Evolutionary conservation across 345 rosid genomes (phyloP).

Genomic region (Syzygium aqueum): DNA sequence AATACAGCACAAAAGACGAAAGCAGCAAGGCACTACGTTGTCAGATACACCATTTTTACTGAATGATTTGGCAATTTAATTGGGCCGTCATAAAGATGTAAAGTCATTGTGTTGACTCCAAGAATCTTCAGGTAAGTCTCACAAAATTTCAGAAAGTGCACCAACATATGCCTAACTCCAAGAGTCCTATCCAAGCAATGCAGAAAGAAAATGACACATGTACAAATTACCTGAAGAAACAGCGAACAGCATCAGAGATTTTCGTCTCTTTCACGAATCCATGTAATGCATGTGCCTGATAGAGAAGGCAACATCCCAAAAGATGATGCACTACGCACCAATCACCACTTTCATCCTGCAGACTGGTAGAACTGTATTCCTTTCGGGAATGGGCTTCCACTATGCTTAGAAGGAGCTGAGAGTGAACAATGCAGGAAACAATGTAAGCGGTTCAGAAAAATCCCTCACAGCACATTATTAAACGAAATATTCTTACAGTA

Average conservation of each 20-base stretch:
- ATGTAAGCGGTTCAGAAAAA: neutral
- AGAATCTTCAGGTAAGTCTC: neutral
- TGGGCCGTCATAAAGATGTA: neutral
- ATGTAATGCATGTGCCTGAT: conserved; percentile 58
- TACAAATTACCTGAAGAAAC: conserved; percentile 68
- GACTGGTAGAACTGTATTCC: conserved; percentile 58
- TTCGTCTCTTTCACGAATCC: conserved; percentile 59
- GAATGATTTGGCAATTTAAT: neutral
- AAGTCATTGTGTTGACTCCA: neutral
- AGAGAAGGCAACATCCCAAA: conserved; percentile 83
- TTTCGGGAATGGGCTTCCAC: conserved; percentile 61
- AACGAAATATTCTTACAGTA: neutral
- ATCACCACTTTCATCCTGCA: conserved; percentile 61
- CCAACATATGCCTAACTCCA: neutral
- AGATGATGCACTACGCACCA: conserved; percentile 94
- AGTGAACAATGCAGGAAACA: neutral
- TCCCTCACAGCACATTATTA: neutral
- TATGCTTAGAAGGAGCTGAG: conserved; percentile 49
- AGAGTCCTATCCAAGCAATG: neutral
- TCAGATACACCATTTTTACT: neutral
- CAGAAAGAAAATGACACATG: neutral
- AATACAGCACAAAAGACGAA: neutral
- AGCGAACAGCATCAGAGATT: conserved; percentile 68
- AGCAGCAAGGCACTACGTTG: neutral
- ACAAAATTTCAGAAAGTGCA: neutral